Percentiles rank a stretch among this genome's conserved stretches.
Conservation (phyloP, 257 asterid species). For the Solanum dulcamara region DNA sequence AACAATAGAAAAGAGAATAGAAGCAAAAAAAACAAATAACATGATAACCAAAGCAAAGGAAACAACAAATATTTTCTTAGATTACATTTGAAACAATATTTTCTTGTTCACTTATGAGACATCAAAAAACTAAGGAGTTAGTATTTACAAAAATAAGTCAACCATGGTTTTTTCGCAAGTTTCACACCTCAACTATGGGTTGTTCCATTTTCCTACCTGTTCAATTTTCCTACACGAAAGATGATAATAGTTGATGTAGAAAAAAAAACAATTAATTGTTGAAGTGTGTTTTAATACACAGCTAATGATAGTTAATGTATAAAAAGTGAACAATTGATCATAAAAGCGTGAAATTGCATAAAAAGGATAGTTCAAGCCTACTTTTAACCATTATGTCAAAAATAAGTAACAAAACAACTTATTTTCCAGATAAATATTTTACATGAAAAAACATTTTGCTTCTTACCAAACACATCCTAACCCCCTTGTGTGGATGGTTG, state of each 20-base stretch:
- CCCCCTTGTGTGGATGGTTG: no score
- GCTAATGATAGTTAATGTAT: background rate
- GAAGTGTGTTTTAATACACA: background rate
- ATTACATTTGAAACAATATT: background rate
- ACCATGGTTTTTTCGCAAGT: background rate
- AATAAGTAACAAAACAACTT: background rate
- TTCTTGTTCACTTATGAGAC: background rate
- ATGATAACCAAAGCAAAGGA: background rate
- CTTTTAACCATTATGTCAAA: background rate
- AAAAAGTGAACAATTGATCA: no score
- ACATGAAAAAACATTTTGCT: background rate
- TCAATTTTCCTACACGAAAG: background rate
- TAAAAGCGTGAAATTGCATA: background rate
- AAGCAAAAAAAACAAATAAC: background rate
- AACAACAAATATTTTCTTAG: background rate
- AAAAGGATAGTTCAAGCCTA: background rate
- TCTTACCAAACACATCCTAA: background rate
- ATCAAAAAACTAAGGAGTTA: background rate
- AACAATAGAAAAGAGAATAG: background rate
- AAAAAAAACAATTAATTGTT: no score
- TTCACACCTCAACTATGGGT: background rate
- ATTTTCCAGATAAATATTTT: background rate
- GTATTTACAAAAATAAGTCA: background rate
- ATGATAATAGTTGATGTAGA: background rate
- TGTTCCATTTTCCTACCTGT: no score